Base-by-base conservation (phyloP, 106 monocot species). In the Dendrobium nobile region DNA sequence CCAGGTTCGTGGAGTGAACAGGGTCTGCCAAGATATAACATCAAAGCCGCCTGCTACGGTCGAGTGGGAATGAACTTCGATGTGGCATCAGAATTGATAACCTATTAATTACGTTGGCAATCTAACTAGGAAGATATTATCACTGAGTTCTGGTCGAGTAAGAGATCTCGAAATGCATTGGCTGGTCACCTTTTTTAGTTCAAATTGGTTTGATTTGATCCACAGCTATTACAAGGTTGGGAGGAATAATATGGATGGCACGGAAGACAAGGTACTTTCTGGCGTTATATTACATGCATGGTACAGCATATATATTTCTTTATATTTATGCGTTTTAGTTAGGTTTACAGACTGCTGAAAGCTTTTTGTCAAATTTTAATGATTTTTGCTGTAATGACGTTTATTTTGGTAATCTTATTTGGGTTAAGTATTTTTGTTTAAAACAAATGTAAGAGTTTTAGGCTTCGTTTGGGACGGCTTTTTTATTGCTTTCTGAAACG, bases 11-110 rank as follows among this genome's bases (percentile, higher is more conserved):
- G 98, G 91, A 45, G 94, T 98, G 22, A 98, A 98, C 78, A 82
- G 98, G 18, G 94, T 98, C 4, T 88, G 86, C 78, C 80, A 89
- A 67, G 98, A 98, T 80, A 92, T 98, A 77, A 95, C 98, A 26
- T 91, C 89, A 51, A 98, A 98, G 78, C 98, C 98, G 26, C 98
- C 98, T 5, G 98, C 92, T 9, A 98, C 94, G 7, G 95, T 95
- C 13, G 98, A 98, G 75, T 98, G 94, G 98, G 92, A 95, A 74
- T 94, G 64, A 84, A 4, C 31, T 26, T 64, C 19, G 7, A 22
- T 26, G 26, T 65, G 70, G 16, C 24, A 28, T 3, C 28, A 0
- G 15, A 70, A 70, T 65, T 65, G 15, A 70, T 37, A 70, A 16
- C 33, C 37, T 70, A 11, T 16, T 70, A 28, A 70, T 28, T 70